Base-by-base conservation (phyloP, 805 yeast species). In the Candida glaebosa region DNA sequence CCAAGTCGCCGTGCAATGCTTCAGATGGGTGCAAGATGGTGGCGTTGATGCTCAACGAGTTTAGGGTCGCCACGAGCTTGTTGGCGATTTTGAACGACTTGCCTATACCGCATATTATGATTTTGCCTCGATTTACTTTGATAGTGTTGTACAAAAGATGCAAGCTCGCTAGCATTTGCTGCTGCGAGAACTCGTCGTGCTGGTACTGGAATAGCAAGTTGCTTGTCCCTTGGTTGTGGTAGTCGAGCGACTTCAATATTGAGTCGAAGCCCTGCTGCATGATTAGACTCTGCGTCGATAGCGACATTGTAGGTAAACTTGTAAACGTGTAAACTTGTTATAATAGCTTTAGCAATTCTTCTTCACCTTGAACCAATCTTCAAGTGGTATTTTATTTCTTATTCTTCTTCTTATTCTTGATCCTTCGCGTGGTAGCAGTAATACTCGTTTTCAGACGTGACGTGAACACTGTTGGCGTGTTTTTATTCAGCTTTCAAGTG, bases 1-100 rank as follows among this genome's bases (percentile, higher is more conserved):
- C 96, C 51, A 88, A 71, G 58, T 88, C 96, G 4, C 96, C 96
- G 58, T 88, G 96, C 15, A 89, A 65, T 0, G 96, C 96, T 46
- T 88, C 96, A 3, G 86, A 67, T 0, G 96, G 96, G 56, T 88
- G 96, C 40, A 88, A 63, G 1, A 75, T 51, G 0, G 79, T 76
- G 0, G 95, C 71, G 39, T 78, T 81, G 39, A 88, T 73, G 22
- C 89, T 81, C 43, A 89, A 68, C 0, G 96, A 87, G 55, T 84
- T 86, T 60, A 88, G 66, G 3, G 96, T 88, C 7, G 96, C 95
- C 40, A 79, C 87, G 10, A 83, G 65, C 61, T 88, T 88, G 42
- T 75, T 69, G 10, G 88, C 95, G 25, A 88, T 84, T 60, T 87
- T 87, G 61, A 68, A 78, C 1, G 91, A 82, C 60, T 88, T 88